Evolutionary conservation across 306 rosid species (phyloP).

Genomic region (Crataegus laevigata): DNA sequence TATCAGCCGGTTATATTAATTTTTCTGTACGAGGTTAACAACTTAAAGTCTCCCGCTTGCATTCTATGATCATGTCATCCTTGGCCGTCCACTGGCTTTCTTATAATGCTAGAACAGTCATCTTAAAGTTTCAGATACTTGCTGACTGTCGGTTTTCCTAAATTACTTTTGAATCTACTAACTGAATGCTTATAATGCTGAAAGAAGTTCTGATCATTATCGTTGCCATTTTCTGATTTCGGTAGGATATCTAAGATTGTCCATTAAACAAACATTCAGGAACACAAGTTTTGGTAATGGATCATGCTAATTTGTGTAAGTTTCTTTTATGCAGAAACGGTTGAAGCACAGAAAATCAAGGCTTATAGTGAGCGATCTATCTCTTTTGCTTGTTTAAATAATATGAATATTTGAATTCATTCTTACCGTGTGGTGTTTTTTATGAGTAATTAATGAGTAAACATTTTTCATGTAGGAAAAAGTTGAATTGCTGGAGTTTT

Average conservation of each 20-base stretch:
- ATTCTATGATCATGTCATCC: background rate
- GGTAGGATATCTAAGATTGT: background rate
- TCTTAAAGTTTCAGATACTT: background rate
- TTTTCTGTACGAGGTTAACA: background rate
- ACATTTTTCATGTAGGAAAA: slow-evolving; percentile 53
- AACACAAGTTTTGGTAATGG: background rate
- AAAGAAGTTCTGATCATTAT: background rate
- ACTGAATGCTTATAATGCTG: background rate
- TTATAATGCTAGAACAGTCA: background rate
- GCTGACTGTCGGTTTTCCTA: background rate
- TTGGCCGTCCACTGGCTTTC: too few relatives aligned
- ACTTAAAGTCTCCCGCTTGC: background rate
- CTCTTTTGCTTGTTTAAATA: background rate
- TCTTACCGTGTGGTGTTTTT: slow-evolving; percentile 9
- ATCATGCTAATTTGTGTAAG: slow-evolving; percentile 11
- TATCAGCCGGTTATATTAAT: background rate
- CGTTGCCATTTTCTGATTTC: background rate
- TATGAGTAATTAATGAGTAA: slow-evolving; percentile 10
- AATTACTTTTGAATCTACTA: background rate
- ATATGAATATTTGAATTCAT: slow-evolving; percentile 13
- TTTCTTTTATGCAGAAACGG: slow-evolving; percentile 52
- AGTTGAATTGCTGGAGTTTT: slow-evolving; percentile 70
- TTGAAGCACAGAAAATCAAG: slow-evolving; percentile 71
- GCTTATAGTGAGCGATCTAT: slow-evolving; percentile 55
- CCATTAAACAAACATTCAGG: background rate